phyloP scores from a whole-genome alignment of 2,329 filamentous ascomycete genomes.

The Alternaria sp. region DNA sequence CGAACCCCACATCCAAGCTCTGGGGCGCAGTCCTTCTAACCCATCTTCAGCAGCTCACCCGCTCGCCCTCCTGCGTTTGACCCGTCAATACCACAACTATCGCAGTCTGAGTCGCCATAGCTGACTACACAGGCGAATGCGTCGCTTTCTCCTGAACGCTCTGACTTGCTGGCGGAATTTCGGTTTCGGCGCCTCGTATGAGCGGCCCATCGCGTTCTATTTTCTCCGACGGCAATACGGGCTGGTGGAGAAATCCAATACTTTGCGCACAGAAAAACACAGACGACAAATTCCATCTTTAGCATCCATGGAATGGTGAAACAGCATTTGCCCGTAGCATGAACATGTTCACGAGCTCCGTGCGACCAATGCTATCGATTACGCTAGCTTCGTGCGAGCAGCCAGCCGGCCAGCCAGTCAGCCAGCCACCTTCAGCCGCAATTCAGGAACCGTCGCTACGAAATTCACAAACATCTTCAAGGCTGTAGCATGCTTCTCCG shows the following conservation, averaged over 20 bases:
- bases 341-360: constrained; percentile 5
- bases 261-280: constrained; percentile 16
- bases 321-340: constrained; percentile 6
- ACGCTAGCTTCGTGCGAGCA: constrained; percentile 3
- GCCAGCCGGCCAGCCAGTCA: not conserved
- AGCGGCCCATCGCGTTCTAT: constrained; percentile 14
- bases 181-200: constrained; percentile 17
- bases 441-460: constrained; percentile 1
- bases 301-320: constrained; percentile 12
- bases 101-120: constrained; percentile 9
- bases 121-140: constrained; percentile 10
- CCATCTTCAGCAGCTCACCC: constrained; percentile 12
- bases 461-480: constrained; percentile 1
- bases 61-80: constrained; percentile 5
- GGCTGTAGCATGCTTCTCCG: not conserved
- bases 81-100: constrained; percentile 8
- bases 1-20: constrained; percentile 24
- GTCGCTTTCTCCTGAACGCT: constrained; percentile 9
- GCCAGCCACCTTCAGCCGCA: not conserved
- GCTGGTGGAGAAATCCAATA: constrained; percentile 14
- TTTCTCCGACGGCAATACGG: constrained; percentile 18
- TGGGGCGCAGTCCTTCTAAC: constrained; percentile 19
- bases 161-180: constrained; percentile 13
- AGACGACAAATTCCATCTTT: constrained; percentile 18
- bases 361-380: constrained; percentile 9